A percentile compares a stretch with the other conserved stretches of the same genome.
Evolutionary conservation across 2,329 filamentous ascomycete species (phyloP).

Genomic region (Cercospora sojina): DNA sequence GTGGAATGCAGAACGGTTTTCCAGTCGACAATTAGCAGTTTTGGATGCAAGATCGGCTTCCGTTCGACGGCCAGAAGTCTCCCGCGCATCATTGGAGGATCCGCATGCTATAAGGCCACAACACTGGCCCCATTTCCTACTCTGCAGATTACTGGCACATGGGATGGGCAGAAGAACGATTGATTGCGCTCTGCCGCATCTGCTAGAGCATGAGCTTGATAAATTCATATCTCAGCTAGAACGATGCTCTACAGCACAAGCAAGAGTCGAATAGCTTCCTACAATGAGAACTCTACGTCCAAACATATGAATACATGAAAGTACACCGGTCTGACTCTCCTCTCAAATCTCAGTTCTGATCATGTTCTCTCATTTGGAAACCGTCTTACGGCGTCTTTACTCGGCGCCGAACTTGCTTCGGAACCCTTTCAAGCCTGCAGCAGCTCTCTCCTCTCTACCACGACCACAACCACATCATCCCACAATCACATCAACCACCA

Average conservation of each 20-base stretch:
- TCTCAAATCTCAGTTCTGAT: not conserved
- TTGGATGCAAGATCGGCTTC: constrained; percentile 6
- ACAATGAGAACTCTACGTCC: not conserved
- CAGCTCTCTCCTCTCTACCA: not conserved
- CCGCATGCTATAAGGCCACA: not conserved
- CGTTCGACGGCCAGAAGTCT: constrained; percentile 1
- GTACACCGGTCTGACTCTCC: not conserved
- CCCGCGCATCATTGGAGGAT: not conserved
- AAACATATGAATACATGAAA: not conserved
- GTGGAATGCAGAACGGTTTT: constrained; percentile 16
- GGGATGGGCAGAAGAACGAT: not conserved
- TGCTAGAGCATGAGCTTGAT: not conserved
- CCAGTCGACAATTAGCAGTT: constrained; percentile 7
- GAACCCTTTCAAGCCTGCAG: not conserved
- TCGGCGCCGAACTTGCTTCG: constrained; percentile 10
- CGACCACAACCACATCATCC: not conserved
- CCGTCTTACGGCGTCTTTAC: not conserved
- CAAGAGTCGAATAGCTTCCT: not conserved
- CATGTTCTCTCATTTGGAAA: not conserved
- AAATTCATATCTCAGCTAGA: not conserved
- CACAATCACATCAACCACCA: not conserved
- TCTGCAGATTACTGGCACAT: not conserved
- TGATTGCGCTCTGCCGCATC: not conserved
- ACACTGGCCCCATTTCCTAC: not conserved
- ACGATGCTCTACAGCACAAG: not conserved